Percentiles rank a stretch among this genome's conserved stretches.
phyloP scores from a whole-genome alignment of 768 basidiomycete genomes.

The Mycena galericulata region DNA sequence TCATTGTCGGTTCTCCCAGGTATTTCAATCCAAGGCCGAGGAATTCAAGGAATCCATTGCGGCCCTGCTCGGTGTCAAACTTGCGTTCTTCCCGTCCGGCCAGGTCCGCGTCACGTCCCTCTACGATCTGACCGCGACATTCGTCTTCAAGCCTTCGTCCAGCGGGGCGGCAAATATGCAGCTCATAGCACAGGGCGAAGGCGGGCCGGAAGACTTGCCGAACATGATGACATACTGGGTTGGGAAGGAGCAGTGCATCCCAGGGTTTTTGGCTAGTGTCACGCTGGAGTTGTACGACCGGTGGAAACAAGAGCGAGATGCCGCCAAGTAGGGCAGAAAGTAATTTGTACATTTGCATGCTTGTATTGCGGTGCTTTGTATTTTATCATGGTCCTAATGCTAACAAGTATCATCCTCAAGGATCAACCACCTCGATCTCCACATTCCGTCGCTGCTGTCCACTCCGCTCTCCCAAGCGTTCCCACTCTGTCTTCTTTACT shows the following conservation, averaged over 20 bases:
- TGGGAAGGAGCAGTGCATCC: constrained; percentile 85
- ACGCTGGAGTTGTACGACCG: constrained; percentile 91
- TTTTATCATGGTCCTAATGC: too few relatives aligned
- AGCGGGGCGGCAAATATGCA: constrained; percentile 69
- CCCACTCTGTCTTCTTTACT: constrained; percentile 12
- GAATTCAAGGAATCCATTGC: constrained; percentile 95
- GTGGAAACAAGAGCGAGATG: constrained; percentile 57
- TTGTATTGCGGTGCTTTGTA: too few relatives aligned
- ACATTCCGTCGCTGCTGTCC: neutral
- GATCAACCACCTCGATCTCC: neutral
- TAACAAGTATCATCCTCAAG: too few relatives aligned
- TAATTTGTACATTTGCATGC: too few relatives aligned
- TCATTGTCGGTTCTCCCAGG: constrained; percentile 54
- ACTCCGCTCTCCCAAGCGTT: neutral
- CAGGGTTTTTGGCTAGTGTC: constrained; percentile 89
- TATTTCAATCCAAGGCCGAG: constrained; percentile 85
- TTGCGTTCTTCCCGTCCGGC: constrained; percentile 92
- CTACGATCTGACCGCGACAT: constrained; percentile 88
- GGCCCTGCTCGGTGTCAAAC: constrained; percentile 90
- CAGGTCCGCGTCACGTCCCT: constrained; percentile 91
- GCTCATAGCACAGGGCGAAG: constrained; percentile 79
- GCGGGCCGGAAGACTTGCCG: constrained; percentile 79
- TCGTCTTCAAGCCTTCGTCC: constrained; percentile 81
- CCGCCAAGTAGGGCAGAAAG: neutral
- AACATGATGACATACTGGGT: constrained; percentile 90